phyloP scores from a whole-genome alignment of 1,284 basidiomycete species.

The Chiua sp. region DNA sequence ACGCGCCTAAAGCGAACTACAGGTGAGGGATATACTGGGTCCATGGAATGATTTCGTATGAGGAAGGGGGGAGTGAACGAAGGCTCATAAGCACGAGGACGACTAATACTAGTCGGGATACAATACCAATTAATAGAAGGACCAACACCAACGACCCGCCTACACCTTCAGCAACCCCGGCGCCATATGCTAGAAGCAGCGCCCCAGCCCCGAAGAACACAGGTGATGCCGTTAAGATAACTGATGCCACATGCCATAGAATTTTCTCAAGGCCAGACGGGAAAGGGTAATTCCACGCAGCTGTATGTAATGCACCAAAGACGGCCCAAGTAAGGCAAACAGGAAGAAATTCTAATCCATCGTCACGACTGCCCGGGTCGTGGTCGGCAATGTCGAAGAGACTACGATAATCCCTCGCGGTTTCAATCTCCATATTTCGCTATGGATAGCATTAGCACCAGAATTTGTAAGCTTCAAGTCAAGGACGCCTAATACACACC shows the following conservation, averaged over 20 bases:
- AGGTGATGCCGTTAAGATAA: background rate
- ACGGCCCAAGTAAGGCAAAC: background rate
- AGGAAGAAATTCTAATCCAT: too few species aligned
- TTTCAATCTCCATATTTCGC: too few species aligned
- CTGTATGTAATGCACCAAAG: slow-evolving; percentile 3
- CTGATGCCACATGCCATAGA: slow-evolving; percentile 1
- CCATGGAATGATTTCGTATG: background rate
- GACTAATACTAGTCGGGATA: background rate
- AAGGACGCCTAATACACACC: too few species aligned
- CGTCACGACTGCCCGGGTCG: slow-evolving; percentile 4
- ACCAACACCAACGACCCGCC: too few species aligned
- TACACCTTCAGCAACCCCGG: background rate
- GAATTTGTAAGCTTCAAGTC: background rate
- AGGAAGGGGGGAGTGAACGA: slow-evolving; percentile 2
- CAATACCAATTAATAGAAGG: background rate
- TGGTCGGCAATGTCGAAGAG: too few species aligned
- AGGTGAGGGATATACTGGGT: background rate
- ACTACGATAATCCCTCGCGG: too few species aligned
- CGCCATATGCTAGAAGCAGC: too few species aligned
- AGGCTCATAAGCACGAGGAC: slow-evolving; percentile 2
- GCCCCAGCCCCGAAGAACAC: background rate
- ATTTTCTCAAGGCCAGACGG: background rate
- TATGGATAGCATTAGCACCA: too few species aligned
- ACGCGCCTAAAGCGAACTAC: too few species aligned
- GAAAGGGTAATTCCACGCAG: slow-evolving; percentile 9